A percentile compares a stretch with the other conserved stretches of the same genome.
Conservation (phyloP, 73 alveolate genomes). For the Symbiodinium pilosum region DNA sequence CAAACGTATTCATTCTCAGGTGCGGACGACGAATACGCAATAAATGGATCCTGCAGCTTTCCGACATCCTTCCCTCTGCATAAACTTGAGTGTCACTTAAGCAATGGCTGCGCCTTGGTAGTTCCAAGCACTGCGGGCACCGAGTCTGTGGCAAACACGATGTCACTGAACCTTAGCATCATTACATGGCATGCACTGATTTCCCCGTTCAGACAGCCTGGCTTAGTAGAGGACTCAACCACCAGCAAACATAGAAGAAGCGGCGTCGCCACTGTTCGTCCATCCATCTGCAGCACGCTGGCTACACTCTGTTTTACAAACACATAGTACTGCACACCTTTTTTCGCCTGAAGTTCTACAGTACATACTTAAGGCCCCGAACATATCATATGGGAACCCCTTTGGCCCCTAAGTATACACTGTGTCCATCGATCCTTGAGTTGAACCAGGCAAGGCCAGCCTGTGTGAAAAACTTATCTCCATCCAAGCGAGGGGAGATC, state of each 20-base stretch:
- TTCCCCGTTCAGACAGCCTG: background rate
- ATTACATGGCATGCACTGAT: background rate
- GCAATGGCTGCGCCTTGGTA: conserved; percentile 9
- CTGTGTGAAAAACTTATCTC: conserved; percentile 73
- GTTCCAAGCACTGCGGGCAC: conserved; percentile 86
- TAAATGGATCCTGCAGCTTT: conserved; percentile 34
- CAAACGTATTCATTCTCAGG: too few species aligned
- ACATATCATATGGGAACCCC: too few species aligned
- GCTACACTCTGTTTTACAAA: too few species aligned
- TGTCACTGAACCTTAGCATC: conserved; percentile 43
- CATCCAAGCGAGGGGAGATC: conserved; percentile 66
- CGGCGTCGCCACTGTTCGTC: conserved; percentile 48
- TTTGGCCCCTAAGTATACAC: background rate
- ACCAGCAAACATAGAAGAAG: conserved; percentile 51
- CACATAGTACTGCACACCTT: too few species aligned
- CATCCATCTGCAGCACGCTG: conserved; percentile 7
- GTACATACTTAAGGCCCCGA: too few species aligned
- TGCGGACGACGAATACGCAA: conserved; percentile 34
- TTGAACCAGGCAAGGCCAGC: background rate
- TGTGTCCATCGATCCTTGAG: background rate
- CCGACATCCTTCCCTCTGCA: background rate
- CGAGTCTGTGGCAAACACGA: conserved; percentile 71
- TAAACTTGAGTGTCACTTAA: too few species aligned
- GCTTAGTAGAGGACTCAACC: background rate
- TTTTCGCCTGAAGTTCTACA: too few species aligned